Evolutionary conservation across 1,284 basidiomycete genomes (phyloP).

Genomic region (Wolfiporia cocos): DNA sequence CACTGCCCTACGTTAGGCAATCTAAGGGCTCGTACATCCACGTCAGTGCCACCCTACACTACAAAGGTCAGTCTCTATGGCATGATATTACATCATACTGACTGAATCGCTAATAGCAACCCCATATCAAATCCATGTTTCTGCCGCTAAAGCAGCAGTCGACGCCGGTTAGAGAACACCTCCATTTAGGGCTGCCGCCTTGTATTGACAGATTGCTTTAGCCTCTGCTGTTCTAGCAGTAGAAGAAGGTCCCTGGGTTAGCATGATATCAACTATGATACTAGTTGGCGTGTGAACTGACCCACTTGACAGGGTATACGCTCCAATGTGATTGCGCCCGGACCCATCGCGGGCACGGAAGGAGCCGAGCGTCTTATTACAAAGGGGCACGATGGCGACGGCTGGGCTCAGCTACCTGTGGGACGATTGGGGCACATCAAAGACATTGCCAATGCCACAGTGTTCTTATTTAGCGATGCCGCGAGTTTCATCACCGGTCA

Average conservation of each 20-base stretch:
- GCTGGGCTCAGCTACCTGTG: slow-evolving; percentile 36
- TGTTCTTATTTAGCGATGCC: slow-evolving; percentile 89
- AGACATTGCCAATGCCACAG: slow-evolving; percentile 77
- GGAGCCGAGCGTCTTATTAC: slow-evolving; percentile 73
- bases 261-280: slow-evolving; percentile 6
- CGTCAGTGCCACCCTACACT: slow-evolving; percentile 89
- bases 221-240: slow-evolving; percentile 71
- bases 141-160: slow-evolving; percentile 92
- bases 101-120: slow-evolving; percentile 39
- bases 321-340: slow-evolving; percentile 89
- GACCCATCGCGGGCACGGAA: slow-evolving; percentile 81
- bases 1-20: slow-evolving; percentile 65
- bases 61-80: slow-evolving; percentile 49
- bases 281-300: neutral
- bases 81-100: neutral
- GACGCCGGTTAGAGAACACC: slow-evolving; percentile 53
- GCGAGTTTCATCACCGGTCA: slow-evolving; percentile 81
- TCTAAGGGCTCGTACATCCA: slow-evolving; percentile 84
- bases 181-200: too few relatives aligned
- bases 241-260: slow-evolving; percentile 81
- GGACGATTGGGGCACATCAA: slow-evolving; percentile 62
- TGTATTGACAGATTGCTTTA: too few relatives aligned
- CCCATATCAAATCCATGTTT: slow-evolving; percentile 91
- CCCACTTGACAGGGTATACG: slow-evolving; percentile 73
- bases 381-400: slow-evolving; percentile 19